These are phyloP conservation scores for Coffea canephora DNA, from an alignment of 257 asterid species.

Conservation along the genomic window DNA sequence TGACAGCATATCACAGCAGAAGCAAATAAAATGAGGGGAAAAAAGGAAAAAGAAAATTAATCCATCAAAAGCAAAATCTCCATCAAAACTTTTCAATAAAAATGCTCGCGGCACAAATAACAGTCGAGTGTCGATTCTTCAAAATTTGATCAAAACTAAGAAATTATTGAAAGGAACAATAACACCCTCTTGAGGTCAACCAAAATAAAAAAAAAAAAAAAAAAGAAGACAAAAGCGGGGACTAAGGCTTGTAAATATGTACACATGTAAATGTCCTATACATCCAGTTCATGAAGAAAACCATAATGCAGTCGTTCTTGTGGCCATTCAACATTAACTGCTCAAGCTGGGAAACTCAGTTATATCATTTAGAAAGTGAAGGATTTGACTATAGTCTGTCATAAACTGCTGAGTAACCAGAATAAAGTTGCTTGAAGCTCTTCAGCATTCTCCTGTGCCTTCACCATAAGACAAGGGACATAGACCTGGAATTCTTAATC, in stretches of 20 bases:
- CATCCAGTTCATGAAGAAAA: too few species aligned
- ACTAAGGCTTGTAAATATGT: neutral
- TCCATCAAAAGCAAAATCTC: neutral
- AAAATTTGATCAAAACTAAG: slow-evolving; percentile 7
- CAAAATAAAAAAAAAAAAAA: neutral
- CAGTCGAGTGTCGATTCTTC: neutral
- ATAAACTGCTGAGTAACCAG: neutral
- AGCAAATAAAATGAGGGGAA: neutral
- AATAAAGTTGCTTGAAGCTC: neutral
- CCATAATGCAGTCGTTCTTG: neutral
- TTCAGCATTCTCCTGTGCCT: neutral
- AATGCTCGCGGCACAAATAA: neutral
- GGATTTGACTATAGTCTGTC: neutral
- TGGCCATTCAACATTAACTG: neutral
- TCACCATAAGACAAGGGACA: neutral
- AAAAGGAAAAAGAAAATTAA: neutral
- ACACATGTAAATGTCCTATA: neutral
- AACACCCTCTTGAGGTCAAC: neutral
- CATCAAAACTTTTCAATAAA: neutral
- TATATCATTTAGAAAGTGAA: neutral
- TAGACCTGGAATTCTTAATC: slow-evolving; percentile 6
- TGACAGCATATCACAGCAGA: neutral
- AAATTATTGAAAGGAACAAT: neutral
- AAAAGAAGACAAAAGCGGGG: neutral
- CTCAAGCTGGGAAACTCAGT: neutral